Base-by-base conservation (phyloP, 73 alveolate species). In the Paramecium tetraurelia region DNA sequence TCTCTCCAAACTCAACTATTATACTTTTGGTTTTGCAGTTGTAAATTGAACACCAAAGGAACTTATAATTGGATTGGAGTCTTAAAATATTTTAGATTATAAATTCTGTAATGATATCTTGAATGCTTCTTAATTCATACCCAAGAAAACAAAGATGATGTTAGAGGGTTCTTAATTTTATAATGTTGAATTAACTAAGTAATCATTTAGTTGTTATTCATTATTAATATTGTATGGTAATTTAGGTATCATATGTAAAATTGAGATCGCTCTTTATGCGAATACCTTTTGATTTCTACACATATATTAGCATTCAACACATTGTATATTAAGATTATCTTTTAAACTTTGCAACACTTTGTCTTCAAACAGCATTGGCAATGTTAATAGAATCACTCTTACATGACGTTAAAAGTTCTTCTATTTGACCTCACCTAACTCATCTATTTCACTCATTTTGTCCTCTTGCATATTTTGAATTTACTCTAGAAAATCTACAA, bases 281-380 rank as follows among this genome's bases (percentile, higher is more conserved):
- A 40, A 36, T 11, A 72, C 59, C n/a, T 72, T 72, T 38, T 72
- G 38, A 18, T 72, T 72, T 72, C 86, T 72, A 72, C 86, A 35
- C 86, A 72, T 72, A 72, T 72, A 72, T 72, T 72, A 72, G 40
- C 86, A 72, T 72, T 72, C 86, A 38, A 72, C 46, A 35, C 53
- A 36, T 43, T 72, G 40, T 5, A 72, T 43, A 36, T 72, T 72
- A 2, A 36, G 41, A 11, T 44, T 22, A 31, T 80, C 46, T 18
- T 41, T 40, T 9, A 80, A 24, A 20, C 21, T 24, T 43, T 27
- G 3, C 12, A 80, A 9, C 21, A 16, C 36, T 44, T 31, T 41
- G 38, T 80, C 90, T 20, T 33, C 57, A 40, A 80, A 11, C 16
- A 80, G 14, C 50, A 41, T 31, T 18, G 90, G 90, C 38, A 80